Evolutionary conservation across 768 basidiomycete species (phyloP).

Genomic region (Amanita exitialis): DNA sequence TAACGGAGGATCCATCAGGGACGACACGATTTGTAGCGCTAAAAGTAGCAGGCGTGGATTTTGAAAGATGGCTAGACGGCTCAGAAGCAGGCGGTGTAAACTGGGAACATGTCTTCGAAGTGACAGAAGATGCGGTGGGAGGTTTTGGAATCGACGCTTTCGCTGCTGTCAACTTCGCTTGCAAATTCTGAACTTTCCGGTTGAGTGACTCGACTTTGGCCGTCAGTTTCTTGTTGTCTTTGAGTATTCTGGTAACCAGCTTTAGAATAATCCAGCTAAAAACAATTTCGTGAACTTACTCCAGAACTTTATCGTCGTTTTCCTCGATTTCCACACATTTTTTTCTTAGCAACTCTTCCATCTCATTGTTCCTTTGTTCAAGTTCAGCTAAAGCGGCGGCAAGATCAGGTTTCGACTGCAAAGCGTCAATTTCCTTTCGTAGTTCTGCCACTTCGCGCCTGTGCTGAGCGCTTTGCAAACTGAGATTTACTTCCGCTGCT

Average conservation of each 20-base stretch:
- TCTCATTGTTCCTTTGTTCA: slow-evolving; percentile 61
- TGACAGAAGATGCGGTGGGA: slow-evolving; percentile 1
- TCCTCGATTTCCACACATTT: slow-evolving; percentile 78
- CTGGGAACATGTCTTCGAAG: slow-evolving; percentile 15
- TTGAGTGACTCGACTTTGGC: slow-evolving; percentile 61
- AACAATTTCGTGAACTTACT: slow-evolving; percentile 36
- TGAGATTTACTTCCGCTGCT: slow-evolving; percentile 55
- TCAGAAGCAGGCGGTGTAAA: slow-evolving; percentile 18
- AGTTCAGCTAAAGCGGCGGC: slow-evolving; percentile 47
- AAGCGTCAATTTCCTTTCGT: slow-evolving; percentile 41
- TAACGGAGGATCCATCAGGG: slow-evolving; percentile 33
- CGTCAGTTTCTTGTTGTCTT: slow-evolving; percentile 70
- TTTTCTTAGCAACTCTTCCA: slow-evolving; percentile 59
- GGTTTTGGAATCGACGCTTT: slow-evolving; percentile 24
- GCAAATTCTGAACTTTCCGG: slow-evolving; percentile 64
- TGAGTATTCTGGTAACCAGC: slow-evolving; percentile 46
- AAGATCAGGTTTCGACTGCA: slow-evolving; percentile 45
- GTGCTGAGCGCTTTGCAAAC: slow-evolving; percentile 55
- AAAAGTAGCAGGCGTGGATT: slow-evolving; percentile 12
- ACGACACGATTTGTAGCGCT: slow-evolving; percentile 20
- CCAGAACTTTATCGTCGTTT: slow-evolving; percentile 72
- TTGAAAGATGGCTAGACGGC: slow-evolving; percentile 9
- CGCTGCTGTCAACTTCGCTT: slow-evolving; percentile 50
- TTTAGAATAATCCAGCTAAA: slow-evolving; percentile 3
- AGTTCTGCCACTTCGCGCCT: slow-evolving; percentile 53